phyloP scores from a whole-genome alignment of 2,329 filamentous ascomycete genomes.

The Colletotrichum brevisporum region DNA sequence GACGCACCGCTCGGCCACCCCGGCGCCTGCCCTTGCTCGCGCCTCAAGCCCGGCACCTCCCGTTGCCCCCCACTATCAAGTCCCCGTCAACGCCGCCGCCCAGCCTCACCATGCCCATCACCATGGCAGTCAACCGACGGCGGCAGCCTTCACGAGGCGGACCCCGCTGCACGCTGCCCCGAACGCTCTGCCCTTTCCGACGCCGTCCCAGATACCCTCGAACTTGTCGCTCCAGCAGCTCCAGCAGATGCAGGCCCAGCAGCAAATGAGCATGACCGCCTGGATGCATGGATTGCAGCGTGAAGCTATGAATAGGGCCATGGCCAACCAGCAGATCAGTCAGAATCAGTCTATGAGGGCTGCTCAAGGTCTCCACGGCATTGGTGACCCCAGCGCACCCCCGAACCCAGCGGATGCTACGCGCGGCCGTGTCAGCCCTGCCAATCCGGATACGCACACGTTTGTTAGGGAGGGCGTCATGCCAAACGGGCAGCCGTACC shows the following conservation, averaged over 20 bases:
- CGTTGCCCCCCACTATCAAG: conserved; percentile 29
- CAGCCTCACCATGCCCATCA: conserved; percentile 44
- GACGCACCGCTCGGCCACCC: conserved; percentile 42
- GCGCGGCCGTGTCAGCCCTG: conserved; percentile 49
- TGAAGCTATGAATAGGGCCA: conserved; percentile 59
- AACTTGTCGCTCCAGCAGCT: conserved; percentile 40
- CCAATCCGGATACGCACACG: conserved; percentile 37
- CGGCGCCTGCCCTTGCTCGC: conserved; percentile 44
- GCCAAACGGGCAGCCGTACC: conserved; percentile 41
- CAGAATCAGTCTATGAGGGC: conserved; percentile 60
- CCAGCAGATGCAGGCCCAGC: conserved; percentile 45
- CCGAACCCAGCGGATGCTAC: conserved; percentile 43
- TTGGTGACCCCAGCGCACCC: conserved; percentile 50
- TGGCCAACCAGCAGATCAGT: conserved; percentile 58
- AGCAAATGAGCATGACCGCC: conserved; percentile 59
- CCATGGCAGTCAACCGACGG: conserved; percentile 48
- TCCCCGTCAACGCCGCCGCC: conserved; percentile 42
- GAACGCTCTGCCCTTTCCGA: conserved; percentile 48
- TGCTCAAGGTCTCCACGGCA: conserved; percentile 56
- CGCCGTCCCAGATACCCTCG: conserved; percentile 47
- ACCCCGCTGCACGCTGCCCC: conserved; percentile 47
- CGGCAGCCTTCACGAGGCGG: conserved; percentile 47
- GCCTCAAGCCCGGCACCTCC: conserved; percentile 45
- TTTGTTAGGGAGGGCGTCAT: conserved; percentile 38
- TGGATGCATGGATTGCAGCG: conserved; percentile 64